These are phyloP conservation scores for Bipolaris sorokiniana DNA, from an alignment of 2,329 filamentous ascomycete genomes.

Conservation along the genomic window DNA sequence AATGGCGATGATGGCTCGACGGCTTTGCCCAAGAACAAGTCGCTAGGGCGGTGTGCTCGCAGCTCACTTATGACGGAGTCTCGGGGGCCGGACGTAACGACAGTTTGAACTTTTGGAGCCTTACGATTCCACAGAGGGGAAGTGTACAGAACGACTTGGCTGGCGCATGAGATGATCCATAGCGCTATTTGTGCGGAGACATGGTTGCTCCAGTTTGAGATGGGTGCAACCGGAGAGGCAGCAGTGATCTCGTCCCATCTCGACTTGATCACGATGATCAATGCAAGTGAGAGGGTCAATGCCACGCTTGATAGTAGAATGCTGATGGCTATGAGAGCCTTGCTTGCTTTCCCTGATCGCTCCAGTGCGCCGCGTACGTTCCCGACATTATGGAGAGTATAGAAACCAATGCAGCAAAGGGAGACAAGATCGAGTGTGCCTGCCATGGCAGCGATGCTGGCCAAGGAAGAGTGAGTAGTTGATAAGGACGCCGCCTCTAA, in stretches of 20 bases:
- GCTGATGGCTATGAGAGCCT: conserved; percentile 29
- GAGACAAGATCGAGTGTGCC: conserved; percentile 41
- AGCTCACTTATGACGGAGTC: conserved; percentile 48
- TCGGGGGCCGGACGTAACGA: conserved; percentile 35
- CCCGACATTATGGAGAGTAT: conserved; percentile 39
- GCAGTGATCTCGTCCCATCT: conserved; percentile 27
- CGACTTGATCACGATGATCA: conserved; percentile 37
- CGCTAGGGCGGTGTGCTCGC: conserved; percentile 31
- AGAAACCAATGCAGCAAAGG: conserved; percentile 38
- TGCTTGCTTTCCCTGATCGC: conserved; percentile 25
- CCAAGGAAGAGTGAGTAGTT: conserved; percentile 29
- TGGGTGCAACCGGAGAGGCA: conserved; percentile 18
- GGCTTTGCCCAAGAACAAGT: conserved; percentile 35
- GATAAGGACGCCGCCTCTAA: conserved; percentile 46
- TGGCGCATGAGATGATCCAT: conserved; percentile 41
- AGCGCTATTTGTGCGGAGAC: conserved; percentile 47
- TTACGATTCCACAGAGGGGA: conserved; percentile 34
- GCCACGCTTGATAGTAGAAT: conserved; percentile 33
- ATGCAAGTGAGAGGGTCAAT: conserved; percentile 34
- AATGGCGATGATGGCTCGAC: conserved; percentile 36
- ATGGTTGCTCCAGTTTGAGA: conserved; percentile 29
- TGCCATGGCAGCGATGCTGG: conserved; percentile 39
- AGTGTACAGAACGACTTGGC: conserved; percentile 41
- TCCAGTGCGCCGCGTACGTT: conserved; percentile 34
- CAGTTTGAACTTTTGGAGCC: conserved; percentile 24